A percentile compares a stretch with the other conserved stretches of the same genome.
Conservation (phyloP, 805 yeast species). For the Komagataella populi region DNA sequence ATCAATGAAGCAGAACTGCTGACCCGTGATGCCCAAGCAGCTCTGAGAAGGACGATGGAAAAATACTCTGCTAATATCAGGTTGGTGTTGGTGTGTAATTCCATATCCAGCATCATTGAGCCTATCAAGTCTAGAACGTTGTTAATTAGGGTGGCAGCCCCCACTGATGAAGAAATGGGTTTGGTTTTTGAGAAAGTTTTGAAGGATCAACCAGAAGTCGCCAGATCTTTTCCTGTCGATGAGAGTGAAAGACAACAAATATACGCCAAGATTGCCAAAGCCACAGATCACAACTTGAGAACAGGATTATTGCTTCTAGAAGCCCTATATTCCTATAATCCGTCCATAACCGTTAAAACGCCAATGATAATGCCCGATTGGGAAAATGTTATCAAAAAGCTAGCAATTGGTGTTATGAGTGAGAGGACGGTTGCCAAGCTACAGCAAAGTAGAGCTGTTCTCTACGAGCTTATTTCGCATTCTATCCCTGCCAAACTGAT, state of each 20-base stretch:
- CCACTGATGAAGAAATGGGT: slow-evolving; percentile 45
- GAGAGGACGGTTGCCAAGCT: slow-evolving; percentile 52
- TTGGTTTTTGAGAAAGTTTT: slow-evolving; percentile 42
- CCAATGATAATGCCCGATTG: slow-evolving; percentile 70
- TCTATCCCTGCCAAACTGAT: slow-evolving; percentile 86
- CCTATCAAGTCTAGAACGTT: slow-evolving; percentile 93
- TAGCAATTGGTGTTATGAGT: slow-evolving; percentile 45
- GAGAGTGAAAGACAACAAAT: slow-evolving; percentile 19
- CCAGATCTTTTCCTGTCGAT: slow-evolving; percentile 16
- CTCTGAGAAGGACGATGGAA: slow-evolving; percentile 91
- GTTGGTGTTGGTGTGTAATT: slow-evolving; percentile 70
- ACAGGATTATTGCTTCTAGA: slow-evolving; percentile 70
- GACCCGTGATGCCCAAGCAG: slow-evolving; percentile 91
- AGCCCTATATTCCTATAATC: slow-evolving; percentile 64
- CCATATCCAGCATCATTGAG: slow-evolving; percentile 82
- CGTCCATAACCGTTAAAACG: slow-evolving; percentile 29
- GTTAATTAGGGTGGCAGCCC: slow-evolving; percentile 79
- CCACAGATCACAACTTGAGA: slow-evolving; percentile 62
- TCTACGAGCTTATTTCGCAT: slow-evolving; percentile 82
- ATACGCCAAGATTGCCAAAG: slow-evolving; percentile 36
- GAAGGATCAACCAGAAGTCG: slow-evolving; percentile 33
- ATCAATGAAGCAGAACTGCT: slow-evolving; percentile 87
- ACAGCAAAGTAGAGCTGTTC: slow-evolving; percentile 47
- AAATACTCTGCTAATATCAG: slow-evolving; percentile 83
- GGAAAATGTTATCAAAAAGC: slow-evolving; percentile 62